These are phyloP conservation scores for Aspergillus awamori DNA, from an alignment of 2,329 filamentous ascomycete species.

Conservation along the genomic window DNA sequence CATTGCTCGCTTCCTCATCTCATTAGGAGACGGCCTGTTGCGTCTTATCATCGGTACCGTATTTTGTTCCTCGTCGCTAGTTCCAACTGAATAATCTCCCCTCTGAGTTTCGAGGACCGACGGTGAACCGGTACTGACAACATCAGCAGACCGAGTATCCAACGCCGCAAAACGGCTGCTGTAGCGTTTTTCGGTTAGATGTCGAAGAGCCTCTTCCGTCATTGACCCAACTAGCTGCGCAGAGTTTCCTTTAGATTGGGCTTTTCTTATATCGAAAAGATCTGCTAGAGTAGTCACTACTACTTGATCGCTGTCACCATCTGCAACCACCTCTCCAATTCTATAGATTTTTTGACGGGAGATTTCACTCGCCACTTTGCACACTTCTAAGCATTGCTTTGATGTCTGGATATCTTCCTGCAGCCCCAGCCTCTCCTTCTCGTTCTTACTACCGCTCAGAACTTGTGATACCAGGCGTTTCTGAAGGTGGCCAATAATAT, in stretches of 20 bases:
- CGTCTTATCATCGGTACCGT: slow-evolving; percentile 22
- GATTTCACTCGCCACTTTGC: slow-evolving; percentile 39
- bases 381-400: slow-evolving; percentile 45
- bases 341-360: slow-evolving; percentile 38
- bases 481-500: slow-evolving; percentile 37
- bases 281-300: slow-evolving; percentile 48
- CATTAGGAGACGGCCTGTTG: slow-evolving; percentile 30
- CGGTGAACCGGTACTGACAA: slow-evolving; percentile 11
- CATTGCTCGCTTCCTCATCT: slow-evolving; percentile 32
- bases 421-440: slow-evolving; percentile 32
- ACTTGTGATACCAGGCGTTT: slow-evolving; percentile 35
- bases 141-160: slow-evolving; percentile 12
- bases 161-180: slow-evolving; percentile 31
- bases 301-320: slow-evolving; percentile 45
- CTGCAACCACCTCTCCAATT: slow-evolving; percentile 42
- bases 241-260: slow-evolving; percentile 37
- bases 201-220: slow-evolving; percentile 31
- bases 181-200: slow-evolving; percentile 33
- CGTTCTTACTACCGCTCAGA: slow-evolving; percentile 21
- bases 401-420: slow-evolving; percentile 39
- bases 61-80: slow-evolving; percentile 19
- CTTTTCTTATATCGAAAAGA: slow-evolving; percentile 47
- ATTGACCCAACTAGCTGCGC: slow-evolving; percentile 44
- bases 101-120: slow-evolving; percentile 9
- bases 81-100: slow-evolving; percentile 1